Base-by-base conservation (phyloP, 1,139 yeast species). In the Hyphopichia pseudoburtonii region DNA sequence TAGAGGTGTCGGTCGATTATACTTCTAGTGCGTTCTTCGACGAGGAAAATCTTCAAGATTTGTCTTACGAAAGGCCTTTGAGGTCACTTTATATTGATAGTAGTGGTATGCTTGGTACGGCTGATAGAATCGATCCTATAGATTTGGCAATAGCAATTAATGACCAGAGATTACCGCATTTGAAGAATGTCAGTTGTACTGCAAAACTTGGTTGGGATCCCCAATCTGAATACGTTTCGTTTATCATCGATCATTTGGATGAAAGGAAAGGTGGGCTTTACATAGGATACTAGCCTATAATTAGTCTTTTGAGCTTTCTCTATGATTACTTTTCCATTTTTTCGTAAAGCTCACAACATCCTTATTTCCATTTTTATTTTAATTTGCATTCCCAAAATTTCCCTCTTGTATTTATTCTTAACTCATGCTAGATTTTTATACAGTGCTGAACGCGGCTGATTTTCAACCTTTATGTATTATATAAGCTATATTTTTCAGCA, bases 131-230 rank as follows among this genome's bases (percentile, higher is more conserved):
- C 22, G 88, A 86, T 49, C 96, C 97, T 0, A 84, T 87, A 47
- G 97, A 90, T 57, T 67, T 92, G 44, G 86, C 95, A 0, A 73
- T 89, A 36, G 97, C 97, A 0, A 63, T 90, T 15, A 73, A 80
- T 50, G 97, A 89, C 43, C 82, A 78, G 8, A 66, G 95, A 48
- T 62, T 92, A 16, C 96, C 96, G 0, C 48, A 67, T 32, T 66
- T 92, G 51, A 71, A 73, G 44, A 75, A 75, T 36, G 67, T 92
- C 3, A 70, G 83, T 34, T 74, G 89, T 34, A 83, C 94, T 15
- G 77, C 84, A 18, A 82, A 83, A 57, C 64, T 92, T 30, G 96
- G 97, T 4, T 92, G 98, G 98, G 82, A 86, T 52, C 80, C 88
- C 28, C 69, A 75, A 29, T 76, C 85, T 38, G 89, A 82, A 33